Evolutionary conservation across 73 alveolate genomes (phyloP).

Genomic region (Halteria grandinella): DNA sequence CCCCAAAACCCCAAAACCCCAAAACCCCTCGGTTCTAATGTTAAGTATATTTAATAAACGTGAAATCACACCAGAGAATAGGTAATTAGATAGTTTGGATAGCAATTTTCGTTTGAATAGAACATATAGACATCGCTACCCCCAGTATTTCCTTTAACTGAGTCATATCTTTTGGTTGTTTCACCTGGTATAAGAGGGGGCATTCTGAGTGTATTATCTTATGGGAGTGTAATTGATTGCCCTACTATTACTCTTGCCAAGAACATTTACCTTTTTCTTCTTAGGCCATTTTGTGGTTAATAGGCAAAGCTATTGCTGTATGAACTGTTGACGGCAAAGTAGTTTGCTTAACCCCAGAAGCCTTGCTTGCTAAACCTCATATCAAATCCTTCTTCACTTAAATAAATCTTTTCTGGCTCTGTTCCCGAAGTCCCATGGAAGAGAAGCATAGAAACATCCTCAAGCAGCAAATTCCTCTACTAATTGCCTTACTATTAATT

Average conservation of each 20-base stretch:
- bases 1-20: too few relatives aligned
- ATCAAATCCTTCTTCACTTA: slow-evolving; percentile 59
- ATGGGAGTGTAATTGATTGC: not conserved
- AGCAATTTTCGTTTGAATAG: slow-evolving; percentile 52
- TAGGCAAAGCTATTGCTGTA: slow-evolving; percentile 16
- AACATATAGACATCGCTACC: slow-evolving; percentile 47
- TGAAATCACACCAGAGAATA: too few relatives aligned
- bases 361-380: slow-evolving; percentile 55
- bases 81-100: slow-evolving; percentile 64
- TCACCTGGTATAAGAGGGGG: slow-evolving; percentile 46
- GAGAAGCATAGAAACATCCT: too few relatives aligned
- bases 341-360: slow-evolving; percentile 65
- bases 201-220: slow-evolving; percentile 18
- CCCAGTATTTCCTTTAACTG: slow-evolving; percentile 50
- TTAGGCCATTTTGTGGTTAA: not conserved
- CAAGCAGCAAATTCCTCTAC: too few relatives aligned
- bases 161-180: slow-evolving; percentile 38
- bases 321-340: slow-evolving; percentile 42
- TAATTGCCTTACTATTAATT: too few relatives aligned
- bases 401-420: slow-evolving; percentile 5
- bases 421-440: slow-evolving; percentile 49
- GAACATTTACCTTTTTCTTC: slow-evolving; percentile 22
- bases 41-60: too few relatives aligned
- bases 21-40: too few relatives aligned
- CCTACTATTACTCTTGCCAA: slow-evolving; percentile 34